phyloP scores from a whole-genome alignment of 2,329 filamentous ascomycete species.

The Botrytis porri region DNA sequence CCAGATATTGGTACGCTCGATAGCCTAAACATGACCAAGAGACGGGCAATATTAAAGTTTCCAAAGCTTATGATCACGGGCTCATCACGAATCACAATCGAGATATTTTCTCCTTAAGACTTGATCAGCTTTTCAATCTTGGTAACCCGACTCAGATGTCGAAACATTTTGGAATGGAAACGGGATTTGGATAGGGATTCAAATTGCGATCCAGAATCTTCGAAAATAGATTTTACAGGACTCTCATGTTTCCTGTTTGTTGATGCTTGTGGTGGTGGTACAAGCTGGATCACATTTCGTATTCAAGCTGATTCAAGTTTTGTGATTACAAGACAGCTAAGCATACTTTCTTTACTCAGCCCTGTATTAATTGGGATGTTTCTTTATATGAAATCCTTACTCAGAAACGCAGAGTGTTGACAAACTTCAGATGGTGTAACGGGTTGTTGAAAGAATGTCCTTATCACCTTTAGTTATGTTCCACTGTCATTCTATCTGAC shows the following conservation, averaged over 20 bases:
- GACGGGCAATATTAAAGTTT: not conserved
- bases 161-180: not conserved
- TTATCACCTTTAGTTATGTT: not conserved
- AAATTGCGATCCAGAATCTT: not conserved
- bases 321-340: not conserved
- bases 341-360: slow-evolving; percentile 3
- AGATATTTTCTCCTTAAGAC: not conserved
- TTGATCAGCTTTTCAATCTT: not conserved
- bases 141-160: slow-evolving; percentile 2
- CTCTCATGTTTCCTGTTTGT: not conserved
- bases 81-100: not conserved
- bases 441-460: not conserved
- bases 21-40: not conserved
- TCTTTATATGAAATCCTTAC: not conserved
- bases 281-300: not conserved
- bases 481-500: not conserved
- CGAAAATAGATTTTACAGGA: not conserved
- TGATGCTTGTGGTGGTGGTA: not conserved
- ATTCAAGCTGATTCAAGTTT: slow-evolving; percentile 7
- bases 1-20: not conserved
- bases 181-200: not conserved
- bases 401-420: not conserved
- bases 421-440: not conserved
- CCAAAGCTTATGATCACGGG: not conserved
- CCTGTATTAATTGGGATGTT: not conserved